Base-by-base conservation (phyloP, 1,284 basidiomycete species). In the Neotropicomus parvogracilis region DNA sequence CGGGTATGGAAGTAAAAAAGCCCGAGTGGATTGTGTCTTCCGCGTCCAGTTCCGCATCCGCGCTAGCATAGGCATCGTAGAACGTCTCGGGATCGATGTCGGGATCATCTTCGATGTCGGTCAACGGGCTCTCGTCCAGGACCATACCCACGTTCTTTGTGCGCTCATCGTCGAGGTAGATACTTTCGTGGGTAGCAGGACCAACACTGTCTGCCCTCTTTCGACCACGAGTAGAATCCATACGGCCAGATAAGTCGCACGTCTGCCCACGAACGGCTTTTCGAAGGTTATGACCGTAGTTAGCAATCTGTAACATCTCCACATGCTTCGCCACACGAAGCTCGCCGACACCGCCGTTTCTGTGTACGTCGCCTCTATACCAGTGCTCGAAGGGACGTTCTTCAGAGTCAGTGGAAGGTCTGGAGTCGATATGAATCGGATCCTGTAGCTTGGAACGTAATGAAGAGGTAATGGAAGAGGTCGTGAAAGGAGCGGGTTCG, bases 261-360 rank as follows among this genome's bases (percentile, higher is more conserved):
- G 52, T 54, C 32, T 58, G 58, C 1, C 57, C 50, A 46, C 57
- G 67, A 36, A 42, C 38, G 20, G 59, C 49, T 12, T 46, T 59
- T 36, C 55, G 60, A 16, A 63, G 49, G 41, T 51, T 70, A 59
- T 89, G 83, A 1, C 86, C 86, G 56, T 85, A 89, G 66, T 82
- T 88, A 37, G 86, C 86, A 53, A 89, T 89, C 59, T 88, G 85
- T 45, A 89, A 63, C 86, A 89, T 89, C 65, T 89, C 86, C 63
- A 81, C 73, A 52, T 81, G 74, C 57, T 75, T 74, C 3, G 79
- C 86, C 3, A 89, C 79, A 20, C 83, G 74, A 47, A 87, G 69
- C 63, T 89, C 86, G 38, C 86, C 86, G 14, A 89, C 87, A 33
- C 87, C 86, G 27, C 86, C 87, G 58, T 89, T 89, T 35, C 87